Percentiles rank a stretch among this genome's conserved stretches.
phyloP scores from a whole-genome alignment of 164 flowering plant species.

The Nelumbo lutea region DNA sequence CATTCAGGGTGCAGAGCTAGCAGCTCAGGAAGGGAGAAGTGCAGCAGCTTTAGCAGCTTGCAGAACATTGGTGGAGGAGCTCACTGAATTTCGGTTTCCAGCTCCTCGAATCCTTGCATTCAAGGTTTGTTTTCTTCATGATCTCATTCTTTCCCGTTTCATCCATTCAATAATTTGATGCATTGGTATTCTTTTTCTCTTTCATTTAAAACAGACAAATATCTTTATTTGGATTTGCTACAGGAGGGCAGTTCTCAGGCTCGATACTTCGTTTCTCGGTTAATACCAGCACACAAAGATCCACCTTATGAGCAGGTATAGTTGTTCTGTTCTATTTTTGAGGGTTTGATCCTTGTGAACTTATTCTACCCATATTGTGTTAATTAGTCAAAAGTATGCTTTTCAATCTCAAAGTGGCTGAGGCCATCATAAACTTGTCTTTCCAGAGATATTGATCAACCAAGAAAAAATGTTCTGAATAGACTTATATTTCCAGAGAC shows the following conservation, averaged over 20 bases:
- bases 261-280: conserved; percentile 79
- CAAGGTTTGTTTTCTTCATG: conserved; percentile 45
- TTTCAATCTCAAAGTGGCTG: not conserved
- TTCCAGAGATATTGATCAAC: not conserved
- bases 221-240: not conserved
- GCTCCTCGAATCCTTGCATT: conserved; percentile 96
- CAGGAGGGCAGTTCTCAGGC: conserved; percentile 99
- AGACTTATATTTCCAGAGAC: too few species aligned
- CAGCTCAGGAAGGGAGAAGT: conserved; percentile 75
- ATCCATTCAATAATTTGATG: not conserved
- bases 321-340: not conserved
- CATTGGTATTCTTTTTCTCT: not conserved
- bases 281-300: conserved; percentile 96
- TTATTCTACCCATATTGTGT: not conserved
- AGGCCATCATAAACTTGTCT: not conserved
- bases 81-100: conserved; percentile 88
- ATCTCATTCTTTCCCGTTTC: not conserved
- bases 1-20: conserved; percentile 82
- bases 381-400: not conserved
- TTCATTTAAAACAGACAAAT: not conserved
- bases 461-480: not conserved
- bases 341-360: not conserved
- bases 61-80: conserved; percentile 96
- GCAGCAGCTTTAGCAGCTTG: conserved; percentile 98
- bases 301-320: conserved; percentile 97